Base-by-base conservation (phyloP, 441 rosid genomes). In the Melastoma candidum region DNA sequence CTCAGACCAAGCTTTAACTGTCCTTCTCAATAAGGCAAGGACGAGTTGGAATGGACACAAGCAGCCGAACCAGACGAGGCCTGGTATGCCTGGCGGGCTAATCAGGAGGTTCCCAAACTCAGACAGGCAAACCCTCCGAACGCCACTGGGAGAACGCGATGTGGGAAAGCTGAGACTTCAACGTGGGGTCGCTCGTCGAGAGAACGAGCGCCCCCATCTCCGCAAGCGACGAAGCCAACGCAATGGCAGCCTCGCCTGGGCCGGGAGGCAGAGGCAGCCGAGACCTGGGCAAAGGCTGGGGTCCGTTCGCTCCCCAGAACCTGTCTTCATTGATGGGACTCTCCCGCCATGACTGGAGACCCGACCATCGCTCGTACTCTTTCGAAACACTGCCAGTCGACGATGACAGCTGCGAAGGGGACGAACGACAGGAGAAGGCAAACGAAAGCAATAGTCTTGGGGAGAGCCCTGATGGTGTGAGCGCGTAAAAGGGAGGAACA, bases 141-240 rank as follows among this genome's bases (percentile, higher is more conserved):
- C 76, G 77, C 93, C 93, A 85, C 53, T 71, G 72, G 5, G 88
- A 78, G 81, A 78, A 82, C 59, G 93, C 93, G 52, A 80, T 63
- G 60, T 85, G 93, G 24, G 90, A 84, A 59, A 85, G 74, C 61
- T 72, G 74, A 17, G 93, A 80, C 66, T 85, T 89, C 14, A 72
- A 46, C 26, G 72, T 66, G 54, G 93, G 90, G 55, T 82, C 86
- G 11, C 67, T 5, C 7, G 88, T 80, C 61, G 88, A 73, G 63
- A 89, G 95, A 7, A 89, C 86, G 52, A 85, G 62, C 41, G 93
- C 75, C 53, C 97, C 93, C 44, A 89, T 84, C 59, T 83, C 90
- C 0, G 97, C 77, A 57, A 85, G 86, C 67, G 93, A 89, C 47
- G 86, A 68, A 17, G 88, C 83, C 52, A 66, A 66, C 14, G 54